Base-by-base conservation (phyloP, 2,329 filamentous ascomycete genomes). In the Aspergillus japonicus region DNA sequence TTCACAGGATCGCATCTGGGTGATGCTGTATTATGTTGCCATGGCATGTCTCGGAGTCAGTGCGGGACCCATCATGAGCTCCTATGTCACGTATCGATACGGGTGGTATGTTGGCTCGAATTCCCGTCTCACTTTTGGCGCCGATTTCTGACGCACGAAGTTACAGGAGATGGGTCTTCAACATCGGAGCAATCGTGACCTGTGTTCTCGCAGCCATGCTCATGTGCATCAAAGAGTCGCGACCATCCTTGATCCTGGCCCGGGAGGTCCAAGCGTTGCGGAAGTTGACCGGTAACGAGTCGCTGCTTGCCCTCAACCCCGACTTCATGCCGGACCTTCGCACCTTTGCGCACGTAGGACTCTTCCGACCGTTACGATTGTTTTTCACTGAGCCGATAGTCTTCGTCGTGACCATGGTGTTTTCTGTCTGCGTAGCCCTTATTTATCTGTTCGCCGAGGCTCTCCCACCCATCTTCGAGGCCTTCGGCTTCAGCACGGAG, bases 361-460 rank as follows among this genome's bases (percentile, higher is more conserved):
- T 81, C 39, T 62, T 76, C 49, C 68, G 77, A n/a, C 79, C 79
- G 0, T 50, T 76, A 1, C 67, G 68, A 4, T 71, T 83, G 1
- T 74, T 81, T 56, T 72, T 77, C 61, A 78, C 75, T 0, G 79
- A 83, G 59, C 80, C 80, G 0, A 75, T 83, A 39, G 73, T 82
- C 12, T 72, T 78, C 31, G 64, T 75, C 39, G 71, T 77, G 5
- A 69, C 79, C 1, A 65, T 78, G 24, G 77, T 82, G 63, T 76
- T 71, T 5, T 75, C 76, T 4, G 68, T 76, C 10, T 73, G 75
- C 3, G 80, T 77, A 56, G 77, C 73, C 0, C 66, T 82, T 7
- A 75, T 82, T n/a, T 83, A 82, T 58, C 72, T 82, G 7, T 80
- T 81, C 61, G 78, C 80, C 1, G 80, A 82, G 65, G 73, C 77